Percentiles rank a stretch among this genome's conserved stretches.
Conservation (phyloP, 805 yeast genomes). For the Saccharomycopsis sp. region DNA sequence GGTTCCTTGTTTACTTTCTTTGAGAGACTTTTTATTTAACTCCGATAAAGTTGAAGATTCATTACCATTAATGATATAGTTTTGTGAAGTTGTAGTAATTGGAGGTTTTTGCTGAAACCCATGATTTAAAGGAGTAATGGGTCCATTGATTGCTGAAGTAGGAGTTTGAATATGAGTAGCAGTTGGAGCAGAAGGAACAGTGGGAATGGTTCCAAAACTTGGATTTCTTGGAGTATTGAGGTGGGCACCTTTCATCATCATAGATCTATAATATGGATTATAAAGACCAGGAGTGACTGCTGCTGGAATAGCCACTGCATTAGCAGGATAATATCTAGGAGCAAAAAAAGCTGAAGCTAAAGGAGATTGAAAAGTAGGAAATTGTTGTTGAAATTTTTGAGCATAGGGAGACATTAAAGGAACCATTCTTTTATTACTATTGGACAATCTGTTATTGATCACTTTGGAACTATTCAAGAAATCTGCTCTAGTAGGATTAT, state of each 20-base stretch:
- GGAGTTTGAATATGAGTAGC: constrained; percentile 5
- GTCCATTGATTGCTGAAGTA: constrained; percentile 1
- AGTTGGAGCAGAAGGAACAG: constrained; percentile 8
- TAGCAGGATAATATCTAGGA: constrained; percentile 16
- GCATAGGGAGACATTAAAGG: background rate
- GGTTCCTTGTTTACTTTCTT: background rate
- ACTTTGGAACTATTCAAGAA: constrained; percentile 4
- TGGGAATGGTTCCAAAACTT: background rate
- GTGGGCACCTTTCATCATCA: constrained; percentile 4
- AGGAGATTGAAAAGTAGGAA: constrained; percentile 17
- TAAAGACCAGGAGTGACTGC: constrained; percentile 10
- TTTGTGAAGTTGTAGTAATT: constrained; percentile 9
- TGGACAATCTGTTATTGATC: constrained; percentile 1
- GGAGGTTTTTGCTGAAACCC: constrained; percentile 11
- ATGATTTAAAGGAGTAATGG: constrained; percentile 15
- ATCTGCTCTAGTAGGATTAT: background rate
- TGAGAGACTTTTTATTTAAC: constrained; percentile 1
- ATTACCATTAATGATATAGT: constrained; percentile 13
- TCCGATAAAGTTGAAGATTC: constrained; percentile 7
- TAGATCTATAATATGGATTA: constrained; percentile 12
- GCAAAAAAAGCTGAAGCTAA: constrained; percentile 13
- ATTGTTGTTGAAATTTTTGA: constrained; percentile 3
- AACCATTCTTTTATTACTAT: background rate
- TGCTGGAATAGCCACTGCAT: constrained; percentile 9
- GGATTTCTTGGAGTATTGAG: constrained; percentile 6